Evolutionary conservation across 176 grass and related monocot genomes (phyloP).

Genomic region (Oryza brachyantha): DNA sequence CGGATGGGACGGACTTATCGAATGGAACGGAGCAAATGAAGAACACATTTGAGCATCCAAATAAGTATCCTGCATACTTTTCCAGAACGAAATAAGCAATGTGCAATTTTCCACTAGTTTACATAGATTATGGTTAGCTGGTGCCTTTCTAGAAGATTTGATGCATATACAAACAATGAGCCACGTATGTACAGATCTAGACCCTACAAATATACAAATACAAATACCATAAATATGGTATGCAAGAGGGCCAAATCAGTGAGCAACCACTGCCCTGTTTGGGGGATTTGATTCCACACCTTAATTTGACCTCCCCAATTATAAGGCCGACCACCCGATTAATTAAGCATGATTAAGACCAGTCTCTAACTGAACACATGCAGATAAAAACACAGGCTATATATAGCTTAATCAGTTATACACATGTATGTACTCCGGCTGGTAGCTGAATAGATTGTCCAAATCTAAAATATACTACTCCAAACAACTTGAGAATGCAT

Average conservation of each 20-base stretch:
- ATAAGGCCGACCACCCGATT: conserved; percentile 9
- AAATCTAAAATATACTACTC: neutral
- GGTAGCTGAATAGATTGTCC: neutral
- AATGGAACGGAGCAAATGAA: no score
- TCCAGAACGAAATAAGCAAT: no score
- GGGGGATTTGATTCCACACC: conserved; percentile 44
- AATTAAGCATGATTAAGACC: neutral
- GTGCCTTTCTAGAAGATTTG: conserved; percentile 28
- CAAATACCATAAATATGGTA: conserved; percentile 16
- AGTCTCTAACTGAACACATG: neutral
- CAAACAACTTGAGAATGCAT: neutral
- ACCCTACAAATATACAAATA: neutral
- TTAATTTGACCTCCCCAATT: conserved; percentile 39
- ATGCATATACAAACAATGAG: conserved; percentile 1
- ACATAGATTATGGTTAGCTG: neutral
- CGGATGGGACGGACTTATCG: no score
- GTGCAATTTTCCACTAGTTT: neutral
- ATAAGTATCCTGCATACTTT: no score
- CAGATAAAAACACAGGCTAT: neutral
- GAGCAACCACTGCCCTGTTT: conserved; percentile 28
- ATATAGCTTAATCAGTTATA: neutral
- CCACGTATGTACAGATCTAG: conserved; percentile 16
- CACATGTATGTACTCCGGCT: neutral
- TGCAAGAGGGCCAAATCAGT: conserved; percentile 23
- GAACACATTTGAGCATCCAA: no score